Conservation (phyloP, 73 alveolate species). For the Tetrahymena elliotti region DNA sequence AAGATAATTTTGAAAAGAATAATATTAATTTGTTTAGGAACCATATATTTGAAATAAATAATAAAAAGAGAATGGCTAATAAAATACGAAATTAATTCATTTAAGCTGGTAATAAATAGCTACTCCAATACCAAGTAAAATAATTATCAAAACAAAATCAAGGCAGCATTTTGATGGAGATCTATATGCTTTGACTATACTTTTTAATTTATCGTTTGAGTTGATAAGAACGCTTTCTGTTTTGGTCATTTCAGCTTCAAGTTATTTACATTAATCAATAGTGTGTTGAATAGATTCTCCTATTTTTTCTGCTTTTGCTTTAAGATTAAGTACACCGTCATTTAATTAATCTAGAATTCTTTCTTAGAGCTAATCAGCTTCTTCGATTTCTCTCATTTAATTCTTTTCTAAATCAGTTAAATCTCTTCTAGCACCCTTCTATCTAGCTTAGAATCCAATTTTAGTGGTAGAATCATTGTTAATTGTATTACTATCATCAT, state of each 20-base stretch:
- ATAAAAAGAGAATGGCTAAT: not conserved
- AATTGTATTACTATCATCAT: not conserved
- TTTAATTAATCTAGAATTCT: not conserved
- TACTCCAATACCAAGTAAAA: not conserved
- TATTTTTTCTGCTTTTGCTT: not conserved
- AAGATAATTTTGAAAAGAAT: not conserved
- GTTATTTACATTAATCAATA: not conserved
- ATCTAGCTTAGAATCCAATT: not conserved
- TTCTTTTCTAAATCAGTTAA: not conserved
- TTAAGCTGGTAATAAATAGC: not conserved
- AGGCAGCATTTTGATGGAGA: not conserved
- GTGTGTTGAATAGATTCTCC: not conserved
- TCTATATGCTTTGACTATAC: not conserved
- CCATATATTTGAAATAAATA: not conserved
- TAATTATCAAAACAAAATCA: not conserved
- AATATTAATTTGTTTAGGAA: not conserved
- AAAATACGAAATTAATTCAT: not conserved
- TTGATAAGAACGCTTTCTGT: not conserved
- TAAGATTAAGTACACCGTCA: not conserved
- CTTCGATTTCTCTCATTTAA: not conserved
- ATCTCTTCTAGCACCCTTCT: not conserved
- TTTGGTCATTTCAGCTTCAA: not conserved
- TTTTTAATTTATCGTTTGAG: not conserved
- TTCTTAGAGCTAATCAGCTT: not conserved
- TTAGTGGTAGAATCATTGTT: not conserved